These are phyloP conservation scores for Schizosaccharomyces octosporus DNA, from an alignment of 805 yeast species.

Conservation along the genomic window DNA sequence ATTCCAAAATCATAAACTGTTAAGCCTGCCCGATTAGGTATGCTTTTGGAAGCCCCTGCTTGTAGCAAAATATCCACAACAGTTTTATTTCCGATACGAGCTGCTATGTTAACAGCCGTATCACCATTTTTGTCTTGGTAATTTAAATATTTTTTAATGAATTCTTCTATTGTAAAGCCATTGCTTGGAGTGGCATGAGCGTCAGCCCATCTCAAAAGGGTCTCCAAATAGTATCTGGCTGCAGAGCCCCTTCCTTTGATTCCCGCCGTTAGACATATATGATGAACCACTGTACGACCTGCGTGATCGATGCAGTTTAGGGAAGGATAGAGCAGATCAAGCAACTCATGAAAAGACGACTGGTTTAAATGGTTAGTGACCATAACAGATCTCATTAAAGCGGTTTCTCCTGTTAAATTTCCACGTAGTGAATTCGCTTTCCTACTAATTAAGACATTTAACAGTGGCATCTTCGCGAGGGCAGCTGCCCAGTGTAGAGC, in stretches of 20 bases:
- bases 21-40: conserved; percentile 66
- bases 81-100: conserved; percentile 60
- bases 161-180: conserved; percentile 24
- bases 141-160: conserved; percentile 51
- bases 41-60: conserved; percentile 62
- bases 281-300: conserved; percentile 66
- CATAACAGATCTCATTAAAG: conserved; percentile 58
- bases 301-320: conserved; percentile 38
- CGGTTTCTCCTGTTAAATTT: conserved; percentile 69
- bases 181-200: conserved; percentile 24
- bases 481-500: conserved; percentile 93
- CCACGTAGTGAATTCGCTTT: conserved; percentile 49
- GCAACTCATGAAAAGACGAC: conserved; percentile 43
- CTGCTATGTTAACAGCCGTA: conserved; percentile 80
- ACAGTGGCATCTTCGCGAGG: conserved; percentile 50
- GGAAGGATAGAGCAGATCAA: conserved; percentile 55
- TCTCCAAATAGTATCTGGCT: conserved; percentile 45
- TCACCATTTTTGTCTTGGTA: conserved; percentile 86
- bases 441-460: conserved; percentile 36
- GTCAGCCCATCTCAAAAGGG: conserved; percentile 56
- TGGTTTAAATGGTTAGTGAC: conserved; percentile 66
- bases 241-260: conserved; percentile 51
- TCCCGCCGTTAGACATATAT: conserved; percentile 59
- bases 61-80: conserved; percentile 61
- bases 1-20: conserved; percentile 73